Conservation (phyloP, 129 eudicot genomes). For the Scalesia atractyloides region DNA sequence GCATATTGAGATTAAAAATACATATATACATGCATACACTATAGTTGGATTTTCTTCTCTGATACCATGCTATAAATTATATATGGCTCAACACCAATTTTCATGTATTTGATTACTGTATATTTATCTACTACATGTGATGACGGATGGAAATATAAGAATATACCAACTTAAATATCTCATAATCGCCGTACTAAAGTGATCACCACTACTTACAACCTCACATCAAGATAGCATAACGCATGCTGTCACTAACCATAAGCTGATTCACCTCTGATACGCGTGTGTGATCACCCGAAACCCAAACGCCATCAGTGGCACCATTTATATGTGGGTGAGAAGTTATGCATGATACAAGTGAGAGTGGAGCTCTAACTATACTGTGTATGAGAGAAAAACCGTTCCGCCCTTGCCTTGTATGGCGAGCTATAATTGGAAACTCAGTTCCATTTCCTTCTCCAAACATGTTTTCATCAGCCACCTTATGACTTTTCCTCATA, state of each 20-base stretch:
- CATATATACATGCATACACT: conserved; percentile 7
- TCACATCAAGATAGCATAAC: conserved; percentile 74
- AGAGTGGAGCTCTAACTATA: conserved; percentile 54
- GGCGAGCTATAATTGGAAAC: conserved; percentile 42
- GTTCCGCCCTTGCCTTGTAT: conserved; percentile 42
- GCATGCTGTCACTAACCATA: conserved; percentile 75
- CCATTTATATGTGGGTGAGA: conserved; percentile 43
- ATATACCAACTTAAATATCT: conserved; percentile 36
- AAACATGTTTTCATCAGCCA: conserved; percentile 72
- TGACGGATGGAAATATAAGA: conserved; percentile 22
- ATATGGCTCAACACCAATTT: conserved; percentile 20
- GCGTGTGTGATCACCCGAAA: conserved; percentile 51
- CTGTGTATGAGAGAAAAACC: conserved; percentile 44
- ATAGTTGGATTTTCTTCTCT: conserved; percentile 5
- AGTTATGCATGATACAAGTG: conserved; percentile 56
- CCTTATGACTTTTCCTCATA: conserved; percentile 57
- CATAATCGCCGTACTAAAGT: conserved; percentile 19
- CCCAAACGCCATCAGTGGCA: conserved; percentile 60
- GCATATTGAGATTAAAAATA: conserved; percentile 8
- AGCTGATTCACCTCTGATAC: conserved; percentile 68
- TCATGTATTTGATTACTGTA: conserved; percentile 28
- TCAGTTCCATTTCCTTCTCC: conserved; percentile 37
- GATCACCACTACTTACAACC: conserved; percentile 21
- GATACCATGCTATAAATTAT: conserved; percentile 9
- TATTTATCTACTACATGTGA: conserved; percentile 30